These are phyloP conservation scores for Naganishia friedmannii DNA, from an alignment of 768 basidiomycete genomes.

Conservation along the genomic window DNA sequence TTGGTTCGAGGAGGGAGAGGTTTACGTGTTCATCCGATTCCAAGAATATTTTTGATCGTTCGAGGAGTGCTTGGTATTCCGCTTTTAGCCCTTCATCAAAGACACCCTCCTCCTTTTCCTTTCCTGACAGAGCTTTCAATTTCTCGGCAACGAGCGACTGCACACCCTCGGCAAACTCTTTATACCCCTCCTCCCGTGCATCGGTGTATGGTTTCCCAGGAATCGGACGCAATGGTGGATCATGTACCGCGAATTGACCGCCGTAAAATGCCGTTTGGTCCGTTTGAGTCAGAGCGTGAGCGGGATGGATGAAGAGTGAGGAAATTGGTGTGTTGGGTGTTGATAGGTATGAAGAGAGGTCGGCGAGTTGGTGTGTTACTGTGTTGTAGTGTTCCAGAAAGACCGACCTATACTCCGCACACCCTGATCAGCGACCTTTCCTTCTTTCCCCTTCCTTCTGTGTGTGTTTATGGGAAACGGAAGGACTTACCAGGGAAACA, in stretches of 20 bases:
- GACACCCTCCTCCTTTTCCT: neutral
- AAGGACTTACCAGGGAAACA: conserved; percentile 11
- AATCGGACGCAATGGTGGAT: conserved; percentile 12
- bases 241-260: conserved; percentile 6
- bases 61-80: neutral
- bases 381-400: conserved; percentile 7
- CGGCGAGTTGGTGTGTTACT: conserved; percentile 5
- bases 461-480: no score
- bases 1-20: conserved; percentile 7
- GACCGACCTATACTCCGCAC: neutral
- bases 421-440: no score
- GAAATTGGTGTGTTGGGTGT: neutral
- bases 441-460: no score
- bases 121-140: neutral
- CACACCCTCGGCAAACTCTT: neutral
- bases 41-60: neutral
- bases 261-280: conserved; percentile 24
- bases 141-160: conserved; percentile 7
- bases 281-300: conserved; percentile 13
- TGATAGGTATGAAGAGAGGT: conserved; percentile 17
- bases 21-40: conserved; percentile 17
- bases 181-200: neutral
- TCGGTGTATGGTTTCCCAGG: conserved; percentile 6
- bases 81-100: neutral
- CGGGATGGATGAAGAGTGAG: conserved; percentile 18